Base-by-base conservation (phyloP, 192 early-diverging fungal genomes). In the Cladochytrium replicatum region DNA sequence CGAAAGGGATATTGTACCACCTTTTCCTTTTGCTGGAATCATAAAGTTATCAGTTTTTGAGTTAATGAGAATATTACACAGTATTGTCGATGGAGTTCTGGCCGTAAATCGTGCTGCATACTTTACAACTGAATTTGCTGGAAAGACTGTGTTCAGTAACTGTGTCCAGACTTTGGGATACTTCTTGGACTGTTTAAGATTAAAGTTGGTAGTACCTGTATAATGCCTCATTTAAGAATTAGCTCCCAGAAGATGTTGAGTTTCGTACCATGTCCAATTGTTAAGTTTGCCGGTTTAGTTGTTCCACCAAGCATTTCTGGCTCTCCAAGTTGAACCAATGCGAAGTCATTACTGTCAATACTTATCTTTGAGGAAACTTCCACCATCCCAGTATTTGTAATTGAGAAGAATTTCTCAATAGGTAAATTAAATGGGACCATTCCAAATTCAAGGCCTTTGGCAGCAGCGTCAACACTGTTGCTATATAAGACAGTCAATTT, bases 341-440 rank as follows among this genome's bases (percentile, higher is more conserved):
- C 57, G 41, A 60, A 81, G 28, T 77, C 78, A 17, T 58, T 54
- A 42, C 74, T 66, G 40, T 74, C 67, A 27, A 77, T 54, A 9
- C 43, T 43, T 8, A 63, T 59, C 27, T 45, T 21, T 28, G 68
- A 40, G 19, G 68, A 50, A 9, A 81, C 63, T 22, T 66, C 65
- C 2, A 81, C 78, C 54, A 81, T 60, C 2, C 78, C 78, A 29
- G 67, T 43, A 41, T 81, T 81, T 54, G 49, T 54, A 15, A 81
- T 41, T 45, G 49, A 75, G 46, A 78, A 77, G n/a, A 60, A 55
- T 44, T 77, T 81, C 43, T 80, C 74, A 15, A 63, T 60, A 11
- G 74, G 34, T 28, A 60, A 66, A 49, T 80, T 67, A 61, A 74
- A 72, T 1, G 78, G 78, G 25, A 79, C 71, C 75, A 80, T 80